phyloP scores from a whole-genome alignment of 2,329 filamentous ascomycete species.

The Scedosporium minutisporum region DNA sequence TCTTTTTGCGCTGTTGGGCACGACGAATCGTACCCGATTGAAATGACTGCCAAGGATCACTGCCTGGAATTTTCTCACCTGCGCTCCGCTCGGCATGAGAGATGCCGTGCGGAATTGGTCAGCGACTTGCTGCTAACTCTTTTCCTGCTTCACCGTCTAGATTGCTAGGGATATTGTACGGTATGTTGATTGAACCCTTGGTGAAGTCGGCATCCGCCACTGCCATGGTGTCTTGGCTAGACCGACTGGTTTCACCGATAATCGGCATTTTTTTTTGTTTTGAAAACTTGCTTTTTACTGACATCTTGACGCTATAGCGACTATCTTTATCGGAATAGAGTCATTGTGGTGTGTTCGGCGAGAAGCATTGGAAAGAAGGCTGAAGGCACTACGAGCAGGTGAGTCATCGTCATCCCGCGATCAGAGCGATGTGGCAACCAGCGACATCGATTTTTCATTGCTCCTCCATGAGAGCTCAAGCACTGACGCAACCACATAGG shows the following conservation, averaged over 20 bases:
- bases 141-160: conserved; percentile 14
- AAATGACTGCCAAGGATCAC: too few relatives aligned
- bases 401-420: conserved; percentile 29
- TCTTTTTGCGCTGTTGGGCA: too few relatives aligned
- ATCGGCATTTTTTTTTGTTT: background rate
- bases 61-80: background rate
- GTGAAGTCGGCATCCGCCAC: background rate
- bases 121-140: too few relatives aligned
- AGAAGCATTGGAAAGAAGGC: conserved; percentile 89
- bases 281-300: background rate
- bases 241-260: too few relatives aligned
- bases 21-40: background rate
- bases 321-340: conserved; percentile 54
- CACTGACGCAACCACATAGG: conserved; percentile 14
- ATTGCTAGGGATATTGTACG: conserved; percentile 34
- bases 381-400: conserved; percentile 92
- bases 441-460: background rate
- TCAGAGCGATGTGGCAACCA: too few relatives aligned
- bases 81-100: background rate
- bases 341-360: conserved; percentile 92
- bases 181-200: conserved; percentile 17
- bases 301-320: conserved; percentile 9
- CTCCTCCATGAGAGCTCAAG: background rate
- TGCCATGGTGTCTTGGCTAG: background rate
- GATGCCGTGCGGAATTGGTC: background rate